Evolutionary conservation across 2,329 filamentous ascomycete species (phyloP), one percentile per base, ranked within the genome.

Genomic region (Lecanicillium sp.): DNA sequence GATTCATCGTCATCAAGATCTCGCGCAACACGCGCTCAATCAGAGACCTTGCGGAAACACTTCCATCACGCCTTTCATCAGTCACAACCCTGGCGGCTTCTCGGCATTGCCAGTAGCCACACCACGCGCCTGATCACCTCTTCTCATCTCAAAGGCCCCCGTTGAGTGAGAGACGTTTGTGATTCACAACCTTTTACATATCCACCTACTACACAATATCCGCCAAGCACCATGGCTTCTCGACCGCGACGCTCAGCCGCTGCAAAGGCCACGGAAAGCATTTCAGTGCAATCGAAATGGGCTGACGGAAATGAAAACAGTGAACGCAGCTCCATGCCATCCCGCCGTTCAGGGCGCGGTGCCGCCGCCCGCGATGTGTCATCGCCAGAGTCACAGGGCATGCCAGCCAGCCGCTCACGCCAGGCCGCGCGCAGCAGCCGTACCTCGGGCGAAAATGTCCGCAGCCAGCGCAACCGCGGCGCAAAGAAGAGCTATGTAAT

Each of bases 401-500:
- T 50, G 40, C 47, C 39, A 18, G 11, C 22, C 22, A 33, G 31
- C 5, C 41, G 25, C 32, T 42, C 28, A 20, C 41, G 40, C 33
- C 52, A 76, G 68, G 55, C 62, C 69, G 39, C 70, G 71, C 45
- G 71, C 67, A 61, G 58, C 34, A 49, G 56, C 31, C 59, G 60
- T 33, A 55, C 55, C 35, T 53, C 58, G 28, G 61, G 66, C 20
- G 66, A 72, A 48, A 69, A 73, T 35, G 54, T 72, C 14, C 59
- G 65, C 18, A 67, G 69, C 28, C 73, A 71, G 49, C 65, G 74
- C 35, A 74, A 71, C 42, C 67, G 73, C 8, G 71, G 69, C 5
- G 66, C 64, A 14, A 74, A 75, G 58, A 78, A 77, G 59, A 77
- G 68, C 47, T 79, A 79, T 39, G 71, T 77, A 27, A 70, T 79